Base-by-base conservation (phyloP, 2,329 filamentous ascomycete genomes). In the Tolypocladium paradoxum region DNA sequence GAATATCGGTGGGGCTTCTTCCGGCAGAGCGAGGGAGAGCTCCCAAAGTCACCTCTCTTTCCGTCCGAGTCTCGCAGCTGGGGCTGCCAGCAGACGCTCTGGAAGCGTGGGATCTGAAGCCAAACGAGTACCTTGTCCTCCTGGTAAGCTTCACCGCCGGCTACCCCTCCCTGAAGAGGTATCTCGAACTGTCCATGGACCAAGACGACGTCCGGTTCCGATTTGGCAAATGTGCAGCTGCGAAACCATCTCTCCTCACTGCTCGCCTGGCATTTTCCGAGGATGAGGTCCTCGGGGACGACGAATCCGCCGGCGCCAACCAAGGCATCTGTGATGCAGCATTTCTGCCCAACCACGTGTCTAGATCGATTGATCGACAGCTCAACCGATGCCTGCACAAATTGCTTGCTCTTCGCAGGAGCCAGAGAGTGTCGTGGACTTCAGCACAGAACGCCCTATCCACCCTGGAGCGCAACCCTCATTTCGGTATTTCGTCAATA, bases 71-170 rank as follows among this genome's bases (percentile, higher is more conserved):
- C 33, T 73, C 77, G 4, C 87, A 86, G 60, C 77, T 96, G 1
- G 83, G 79, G 0, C 79, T 96, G 14, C 85, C 88, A 0, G 77
- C 85, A 37, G 87, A 91, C 62, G 84, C 83, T 0, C 79, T 89
- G 67, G 77, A 85, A 61, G 87, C 90, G 1, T 96, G 90, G 90
- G 78, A 85, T 55, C 66, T 96, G 12, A 69, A 78, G 16, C 69
- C 75, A 0, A 68, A 74, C 0, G 84, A 90, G 35, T 91, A 92
- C 61, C 67, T 95, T 38, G 78, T 92, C 5, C 73, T 95, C 5
- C 72, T 96, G 24, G 77, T 93, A 45, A 78, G 78, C 36, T 87
- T 87, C 58, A 70, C 75, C 0, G 66, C 68, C n/a, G 75, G 73
- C 0, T 95, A 95, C 66, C 75, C 73, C 34, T 70, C 72, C 3